A percentile compares a stretch with the other conserved stretches of the same genome.
phyloP scores from a whole-genome alignment of 2,329 filamentous ascomycete species.

The Tricladium varicosporioides region DNA sequence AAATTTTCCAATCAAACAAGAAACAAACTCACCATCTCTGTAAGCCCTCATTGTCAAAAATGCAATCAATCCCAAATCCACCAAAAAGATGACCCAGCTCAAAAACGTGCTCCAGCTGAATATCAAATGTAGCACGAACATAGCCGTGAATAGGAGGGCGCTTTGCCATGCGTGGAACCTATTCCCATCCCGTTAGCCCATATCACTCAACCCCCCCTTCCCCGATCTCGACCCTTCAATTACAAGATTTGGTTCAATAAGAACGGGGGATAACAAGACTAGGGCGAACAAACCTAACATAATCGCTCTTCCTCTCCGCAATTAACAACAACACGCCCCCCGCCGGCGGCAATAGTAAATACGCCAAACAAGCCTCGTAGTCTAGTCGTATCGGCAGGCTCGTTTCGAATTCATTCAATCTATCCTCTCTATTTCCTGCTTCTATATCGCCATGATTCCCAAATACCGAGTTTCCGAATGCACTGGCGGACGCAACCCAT shows the following conservation, averaged over 20 bases:
- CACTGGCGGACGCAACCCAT: slow-evolving; percentile 22
- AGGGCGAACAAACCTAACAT: slow-evolving; percentile 80
- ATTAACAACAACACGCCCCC: slow-evolving; percentile 83
- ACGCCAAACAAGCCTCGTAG: slow-evolving; percentile 87
- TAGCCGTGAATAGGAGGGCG: slow-evolving; percentile 72
- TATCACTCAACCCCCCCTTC: no score
- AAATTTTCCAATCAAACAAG: no score
- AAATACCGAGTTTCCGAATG: slow-evolving; percentile 17
- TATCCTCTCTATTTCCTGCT: slow-evolving; percentile 38
- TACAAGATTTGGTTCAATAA: slow-evolving; percentile 1
- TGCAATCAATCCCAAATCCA: slow-evolving; percentile 72
- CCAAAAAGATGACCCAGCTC: slow-evolving; percentile 77
- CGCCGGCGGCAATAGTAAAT: slow-evolving; percentile 78
- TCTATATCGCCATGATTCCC: slow-evolving; percentile 6
- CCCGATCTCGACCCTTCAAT: no score
- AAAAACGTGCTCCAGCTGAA: slow-evolving; percentile 83
- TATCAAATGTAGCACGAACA: slow-evolving; percentile 77
- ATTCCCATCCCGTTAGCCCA: slow-evolving; percentile 16
- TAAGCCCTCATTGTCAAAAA: slow-evolving; percentile 80
- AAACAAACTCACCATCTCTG: slow-evolving; percentile 58
- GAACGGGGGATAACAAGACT: no score
- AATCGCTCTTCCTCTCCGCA: slow-evolving; percentile 92
- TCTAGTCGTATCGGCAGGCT: slow-evolving; percentile 83
- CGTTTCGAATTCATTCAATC: slow-evolving; percentile 84
- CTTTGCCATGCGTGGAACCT: slow-evolving; percentile 98